Evolutionary conservation across 73 alveolate species (phyloP).

Genomic region (Effrenium voratum): DNA sequence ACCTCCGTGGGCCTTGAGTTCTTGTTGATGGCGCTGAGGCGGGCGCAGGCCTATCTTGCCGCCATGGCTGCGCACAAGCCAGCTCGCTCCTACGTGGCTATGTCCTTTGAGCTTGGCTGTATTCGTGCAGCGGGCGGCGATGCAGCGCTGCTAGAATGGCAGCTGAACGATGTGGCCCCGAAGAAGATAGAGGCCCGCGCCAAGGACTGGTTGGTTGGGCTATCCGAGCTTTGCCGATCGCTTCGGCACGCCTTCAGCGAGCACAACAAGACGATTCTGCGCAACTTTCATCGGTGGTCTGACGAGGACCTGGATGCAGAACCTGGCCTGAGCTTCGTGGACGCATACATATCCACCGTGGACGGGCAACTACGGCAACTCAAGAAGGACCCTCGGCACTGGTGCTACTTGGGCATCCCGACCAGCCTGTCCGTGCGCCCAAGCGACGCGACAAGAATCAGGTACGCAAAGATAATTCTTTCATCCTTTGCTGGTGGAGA

Average conservation of each 20-base stretch:
- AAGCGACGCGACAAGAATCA: neutral
- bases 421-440: neutral
- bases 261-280: constrained; percentile 22
- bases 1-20: constrained; percentile 12
- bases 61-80: neutral
- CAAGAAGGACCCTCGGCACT: constrained; percentile 9
- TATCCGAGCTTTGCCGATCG: constrained; percentile 9
- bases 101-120: neutral
- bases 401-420: constrained; percentile 8
- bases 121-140: neutral
- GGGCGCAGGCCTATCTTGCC: constrained; percentile 12
- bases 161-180: constrained; percentile 35
- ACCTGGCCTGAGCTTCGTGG: neutral
- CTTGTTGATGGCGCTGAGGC: neutral
- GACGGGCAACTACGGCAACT: neutral
- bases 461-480: neutral
- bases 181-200: neutral
- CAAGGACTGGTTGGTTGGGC: neutral
- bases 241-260: constrained; percentile 7
- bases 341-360: neutral
- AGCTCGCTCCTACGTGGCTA: neutral
- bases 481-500: constrained; percentile 26
- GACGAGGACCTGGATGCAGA: neutral
- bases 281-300: neutral
- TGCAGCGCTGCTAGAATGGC: constrained; percentile 7